A percentile compares a stretch with the other conserved stretches of the same genome.
phyloP scores from a whole-genome alignment of 768 basidiomycete genomes.

The Tulasnella sp. region DNA sequence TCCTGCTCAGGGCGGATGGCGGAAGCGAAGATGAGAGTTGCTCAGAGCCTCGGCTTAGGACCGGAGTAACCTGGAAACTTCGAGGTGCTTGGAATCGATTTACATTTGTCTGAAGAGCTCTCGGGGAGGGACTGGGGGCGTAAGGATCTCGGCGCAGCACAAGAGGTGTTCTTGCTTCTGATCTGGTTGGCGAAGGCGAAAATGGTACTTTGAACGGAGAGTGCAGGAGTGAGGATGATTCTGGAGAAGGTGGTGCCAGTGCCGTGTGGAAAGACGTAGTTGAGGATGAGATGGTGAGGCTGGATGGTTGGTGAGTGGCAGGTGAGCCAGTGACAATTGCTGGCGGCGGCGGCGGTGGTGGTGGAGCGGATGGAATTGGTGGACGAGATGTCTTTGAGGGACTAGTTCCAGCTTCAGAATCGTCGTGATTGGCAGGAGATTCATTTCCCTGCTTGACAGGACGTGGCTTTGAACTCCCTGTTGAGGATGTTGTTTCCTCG shows the following conservation, averaged over 20 bases:
- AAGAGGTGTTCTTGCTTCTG: neutral
- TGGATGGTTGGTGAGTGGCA: neutral
- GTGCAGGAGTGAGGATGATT: neutral
- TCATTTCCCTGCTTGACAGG: neutral
- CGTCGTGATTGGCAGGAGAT: slow-evolving; percentile 2
- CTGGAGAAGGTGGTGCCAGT: neutral
- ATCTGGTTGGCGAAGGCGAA: neutral
- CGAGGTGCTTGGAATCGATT: neutral
- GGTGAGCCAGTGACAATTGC: neutral
- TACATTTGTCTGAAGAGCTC: neutral
- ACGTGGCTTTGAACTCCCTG: neutral
- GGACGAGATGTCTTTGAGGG: neutral
- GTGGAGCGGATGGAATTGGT: slow-evolving; percentile 9
- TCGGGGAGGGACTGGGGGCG: neutral
- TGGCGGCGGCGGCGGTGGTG: neutral
- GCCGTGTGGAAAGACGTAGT: neutral
- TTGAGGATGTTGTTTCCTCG: neutral
- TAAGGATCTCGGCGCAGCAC: neutral
- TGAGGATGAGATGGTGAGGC: neutral
- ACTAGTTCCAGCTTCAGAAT: neutral
- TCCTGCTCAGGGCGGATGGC: neutral
- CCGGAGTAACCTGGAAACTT: neutral
- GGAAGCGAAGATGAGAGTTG: slow-evolving; percentile 1
- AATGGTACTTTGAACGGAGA: neutral
- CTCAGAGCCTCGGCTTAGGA: neutral